Evolutionary conservation across 768 basidiomycete species (phyloP).

Genomic region (Dioszegia aurantiaca): DNA sequence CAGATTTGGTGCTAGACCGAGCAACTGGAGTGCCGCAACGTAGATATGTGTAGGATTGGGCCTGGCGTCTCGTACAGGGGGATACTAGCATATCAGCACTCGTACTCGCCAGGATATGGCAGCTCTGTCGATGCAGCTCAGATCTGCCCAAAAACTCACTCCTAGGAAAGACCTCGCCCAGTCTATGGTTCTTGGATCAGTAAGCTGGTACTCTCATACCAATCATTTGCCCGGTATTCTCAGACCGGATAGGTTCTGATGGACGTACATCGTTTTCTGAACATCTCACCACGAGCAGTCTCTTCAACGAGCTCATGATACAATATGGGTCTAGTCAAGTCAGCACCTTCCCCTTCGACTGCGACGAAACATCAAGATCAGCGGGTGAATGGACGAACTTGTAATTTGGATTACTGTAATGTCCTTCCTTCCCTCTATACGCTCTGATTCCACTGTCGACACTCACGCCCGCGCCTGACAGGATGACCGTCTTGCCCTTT

Average conservation of each 20-base stretch:
- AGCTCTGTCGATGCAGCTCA: neutral
- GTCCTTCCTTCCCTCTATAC: conserved; percentile 81
- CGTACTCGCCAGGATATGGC: neutral
- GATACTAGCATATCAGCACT: conserved; percentile 66
- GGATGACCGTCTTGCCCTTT: conserved; percentile 61
- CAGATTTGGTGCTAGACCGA: conserved; percentile 61
- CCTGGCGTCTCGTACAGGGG: conserved; percentile 72
- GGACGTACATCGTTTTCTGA: conserved; percentile 66
- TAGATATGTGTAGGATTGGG: conserved; percentile 89
- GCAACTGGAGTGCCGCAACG: conserved; percentile 74
- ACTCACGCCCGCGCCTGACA: conserved; percentile 91
- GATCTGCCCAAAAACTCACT: conserved; percentile 15
- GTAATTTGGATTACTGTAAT: conserved; percentile 53
- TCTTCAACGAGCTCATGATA: conserved; percentile 80
- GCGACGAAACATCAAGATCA: neutral
- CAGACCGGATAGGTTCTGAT: too few species aligned
- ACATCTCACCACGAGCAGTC: conserved; percentile 65
- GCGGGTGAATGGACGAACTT: conserved; percentile 25
- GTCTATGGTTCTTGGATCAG: conserved; percentile 51
- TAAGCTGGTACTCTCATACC: neutral
- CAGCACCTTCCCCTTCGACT: neutral
- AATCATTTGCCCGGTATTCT: too few species aligned
- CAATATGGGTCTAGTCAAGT: conserved; percentile 53
- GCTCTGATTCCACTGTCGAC: conserved; percentile 94
- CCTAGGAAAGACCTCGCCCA: conserved; percentile 59